Conservation (phyloP, 257 asterid genomes). For the Solanum pinnatisectum region DNA sequence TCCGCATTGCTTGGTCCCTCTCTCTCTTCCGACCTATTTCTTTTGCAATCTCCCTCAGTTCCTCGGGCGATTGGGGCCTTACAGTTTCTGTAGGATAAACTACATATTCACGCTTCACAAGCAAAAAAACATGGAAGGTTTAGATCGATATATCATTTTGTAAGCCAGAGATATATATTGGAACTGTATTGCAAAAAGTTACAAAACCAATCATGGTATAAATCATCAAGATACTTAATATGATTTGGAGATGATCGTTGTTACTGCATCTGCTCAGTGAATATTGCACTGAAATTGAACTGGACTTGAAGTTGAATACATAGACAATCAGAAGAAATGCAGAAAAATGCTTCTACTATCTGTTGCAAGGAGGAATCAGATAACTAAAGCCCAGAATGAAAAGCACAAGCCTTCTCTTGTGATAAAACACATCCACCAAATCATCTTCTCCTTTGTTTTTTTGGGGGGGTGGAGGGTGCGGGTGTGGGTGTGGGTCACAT, state of each 20-base stretch:
- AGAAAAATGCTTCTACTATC: not conserved
- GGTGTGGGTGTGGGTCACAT: not conserved
- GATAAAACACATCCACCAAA: not conserved
- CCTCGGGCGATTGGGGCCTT: slow-evolving; percentile 81
- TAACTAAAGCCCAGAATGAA: not conserved
- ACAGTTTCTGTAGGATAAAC: slow-evolving; percentile 82
- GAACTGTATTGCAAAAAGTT: not conserved
- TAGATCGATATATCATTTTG: not conserved
- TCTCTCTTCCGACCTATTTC: slow-evolving; percentile 65
- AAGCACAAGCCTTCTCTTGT: not conserved
- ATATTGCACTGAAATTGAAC: not conserved
- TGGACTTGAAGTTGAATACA: not conserved
- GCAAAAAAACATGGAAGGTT: not conserved
- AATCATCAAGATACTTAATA: not conserved
- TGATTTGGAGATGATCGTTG: not conserved
- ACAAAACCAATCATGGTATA: not conserved
- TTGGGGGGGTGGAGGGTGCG: not conserved
- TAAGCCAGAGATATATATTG: not conserved
- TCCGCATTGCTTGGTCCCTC: slow-evolving; percentile 10
- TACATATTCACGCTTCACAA: slow-evolving; percentile 71
- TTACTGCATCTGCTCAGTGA: not conserved
- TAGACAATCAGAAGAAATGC: not conserved
- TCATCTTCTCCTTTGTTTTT: not conserved
- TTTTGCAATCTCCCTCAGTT: slow-evolving; percentile 77
- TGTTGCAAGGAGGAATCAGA: not conserved